Evolutionary conservation across 1,284 basidiomycete genomes (phyloP).

Genomic region (Cystobasidium pallidum): DNA sequence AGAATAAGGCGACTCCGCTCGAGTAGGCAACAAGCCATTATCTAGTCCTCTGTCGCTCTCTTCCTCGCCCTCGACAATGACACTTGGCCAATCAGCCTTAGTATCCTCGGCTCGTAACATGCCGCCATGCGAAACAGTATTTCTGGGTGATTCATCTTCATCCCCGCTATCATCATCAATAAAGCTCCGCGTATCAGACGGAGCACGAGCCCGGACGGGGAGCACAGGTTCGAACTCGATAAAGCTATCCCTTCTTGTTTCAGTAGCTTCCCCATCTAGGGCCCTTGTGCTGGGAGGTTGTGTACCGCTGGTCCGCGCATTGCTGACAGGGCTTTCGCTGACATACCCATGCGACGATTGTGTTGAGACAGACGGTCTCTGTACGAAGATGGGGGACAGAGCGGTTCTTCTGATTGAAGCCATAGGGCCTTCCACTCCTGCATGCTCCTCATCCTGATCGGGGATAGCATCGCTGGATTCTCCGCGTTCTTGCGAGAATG

Average conservation of each 20-base stretch:
- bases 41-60: neutral
- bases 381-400: constrained; percentile 22
- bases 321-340: neutral
- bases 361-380: neutral
- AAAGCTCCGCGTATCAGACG: constrained; percentile 19
- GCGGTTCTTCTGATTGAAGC: constrained; percentile 24
- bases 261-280: neutral
- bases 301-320: neutral
- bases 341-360: neutral
- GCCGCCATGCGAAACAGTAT: neutral
- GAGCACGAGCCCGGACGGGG: neutral
- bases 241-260: constrained; percentile 14
- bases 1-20: neutral
- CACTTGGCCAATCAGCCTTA: constrained; percentile 1
- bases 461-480: constrained; percentile 17
- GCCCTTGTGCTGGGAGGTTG: neutral
- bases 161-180: constrained; percentile 41
- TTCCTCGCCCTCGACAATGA: constrained; percentile 16
- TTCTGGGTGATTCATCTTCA: neutral
- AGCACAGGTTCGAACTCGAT: constrained; percentile 34
- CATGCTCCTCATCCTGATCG: constrained; percentile 9
- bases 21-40: neutral
- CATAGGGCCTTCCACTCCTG: neutral
- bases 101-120: neutral
- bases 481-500: constrained; percentile 4